A percentile compares a stretch with the other conserved stretches of the same genome.
Conservation (phyloP, 345 rosid genomes). For the Brassica carinata region DNA sequence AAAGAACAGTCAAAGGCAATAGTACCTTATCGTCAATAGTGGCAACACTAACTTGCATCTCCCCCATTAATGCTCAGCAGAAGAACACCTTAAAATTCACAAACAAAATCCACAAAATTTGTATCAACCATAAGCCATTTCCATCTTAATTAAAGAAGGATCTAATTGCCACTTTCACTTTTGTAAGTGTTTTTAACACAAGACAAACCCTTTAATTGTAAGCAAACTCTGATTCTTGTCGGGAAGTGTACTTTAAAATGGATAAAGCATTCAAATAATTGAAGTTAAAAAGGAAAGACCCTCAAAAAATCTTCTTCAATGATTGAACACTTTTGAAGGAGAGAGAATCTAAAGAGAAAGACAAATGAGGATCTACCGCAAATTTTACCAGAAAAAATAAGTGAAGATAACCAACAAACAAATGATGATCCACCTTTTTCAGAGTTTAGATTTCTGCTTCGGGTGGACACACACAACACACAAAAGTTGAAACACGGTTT, state of each 20-base stretch:
- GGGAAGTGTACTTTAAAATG: background rate
- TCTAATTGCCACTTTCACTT: conserved; percentile 15
- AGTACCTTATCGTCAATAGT: conserved; percentile 57
- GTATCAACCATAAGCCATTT: conserved; percentile 22
- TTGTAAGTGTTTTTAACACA: background rate
- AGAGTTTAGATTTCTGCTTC: conserved; percentile 19
- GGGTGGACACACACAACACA: conserved; percentile 14
- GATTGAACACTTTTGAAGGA: conserved; percentile 21
- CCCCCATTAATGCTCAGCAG: conserved; percentile 52
- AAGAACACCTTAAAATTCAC: conserved; percentile 29
- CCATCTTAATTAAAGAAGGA: conserved; percentile 29
- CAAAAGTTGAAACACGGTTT: conserved; percentile 16
- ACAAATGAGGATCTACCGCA: background rate
- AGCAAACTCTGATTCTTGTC: background rate
- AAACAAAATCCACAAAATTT: conserved; percentile 17
- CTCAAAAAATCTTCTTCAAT: background rate
- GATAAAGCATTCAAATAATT: background rate
- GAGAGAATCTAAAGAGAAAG: background rate
- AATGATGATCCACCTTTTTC: conserved; percentile 42
- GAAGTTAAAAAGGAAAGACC: conserved; percentile 34
- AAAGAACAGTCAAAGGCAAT: background rate
- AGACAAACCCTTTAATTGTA: background rate
- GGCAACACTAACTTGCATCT: conserved; percentile 52
- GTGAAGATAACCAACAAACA: conserved; percentile 25
- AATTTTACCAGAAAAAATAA: conserved; percentile 29